Evolutionary conservation across 495 filamentous ascomycete species (phyloP).

Genomic region (Patellaria atrata): DNA sequence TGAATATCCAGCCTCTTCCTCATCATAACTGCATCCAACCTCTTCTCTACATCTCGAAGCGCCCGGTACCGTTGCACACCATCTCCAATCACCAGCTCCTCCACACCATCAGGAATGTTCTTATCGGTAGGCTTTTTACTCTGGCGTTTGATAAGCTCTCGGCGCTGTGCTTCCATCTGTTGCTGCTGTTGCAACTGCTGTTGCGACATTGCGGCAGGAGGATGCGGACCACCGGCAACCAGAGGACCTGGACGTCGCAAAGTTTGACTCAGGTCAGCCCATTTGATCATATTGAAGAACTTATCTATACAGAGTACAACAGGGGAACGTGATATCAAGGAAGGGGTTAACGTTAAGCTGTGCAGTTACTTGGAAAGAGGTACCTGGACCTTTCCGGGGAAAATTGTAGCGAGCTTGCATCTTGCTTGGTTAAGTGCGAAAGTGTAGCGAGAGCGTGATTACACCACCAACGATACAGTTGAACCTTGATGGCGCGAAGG

Average conservation of each 20-base stretch:
- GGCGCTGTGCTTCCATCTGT: conserved; percentile 36
- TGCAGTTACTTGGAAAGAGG: no score
- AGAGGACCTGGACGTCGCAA: conserved; percentile 27
- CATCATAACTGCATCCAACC: conserved; percentile 86
- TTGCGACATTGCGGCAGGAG: conserved; percentile 6
- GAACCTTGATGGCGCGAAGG: no score
- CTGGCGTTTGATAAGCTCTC: conserved; percentile 57
- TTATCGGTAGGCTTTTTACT: conserved; percentile 85
- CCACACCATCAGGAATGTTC: conserved; percentile 79
- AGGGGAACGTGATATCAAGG: no score
- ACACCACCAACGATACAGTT: no score
- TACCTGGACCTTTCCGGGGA: no score
- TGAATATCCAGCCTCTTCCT: conserved; percentile 83
- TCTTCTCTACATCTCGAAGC: conserved; percentile 74
- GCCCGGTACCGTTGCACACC: conserved; percentile 68
- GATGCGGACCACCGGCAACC: conserved; percentile 10
- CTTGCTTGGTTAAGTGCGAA: no score
- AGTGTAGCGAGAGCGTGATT: no score
- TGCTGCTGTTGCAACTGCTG: conserved; percentile 39
- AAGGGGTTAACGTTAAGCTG: no score
- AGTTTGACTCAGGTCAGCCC: conserved; percentile 27
- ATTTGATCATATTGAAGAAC: conserved; percentile 23
- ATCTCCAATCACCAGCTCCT: conserved; percentile 65
- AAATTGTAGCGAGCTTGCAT: no score
- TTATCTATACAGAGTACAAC: no score